phyloP scores from a whole-genome alignment of 2,329 filamentous ascomycete genomes.

The Penicillium sp. region DNA sequence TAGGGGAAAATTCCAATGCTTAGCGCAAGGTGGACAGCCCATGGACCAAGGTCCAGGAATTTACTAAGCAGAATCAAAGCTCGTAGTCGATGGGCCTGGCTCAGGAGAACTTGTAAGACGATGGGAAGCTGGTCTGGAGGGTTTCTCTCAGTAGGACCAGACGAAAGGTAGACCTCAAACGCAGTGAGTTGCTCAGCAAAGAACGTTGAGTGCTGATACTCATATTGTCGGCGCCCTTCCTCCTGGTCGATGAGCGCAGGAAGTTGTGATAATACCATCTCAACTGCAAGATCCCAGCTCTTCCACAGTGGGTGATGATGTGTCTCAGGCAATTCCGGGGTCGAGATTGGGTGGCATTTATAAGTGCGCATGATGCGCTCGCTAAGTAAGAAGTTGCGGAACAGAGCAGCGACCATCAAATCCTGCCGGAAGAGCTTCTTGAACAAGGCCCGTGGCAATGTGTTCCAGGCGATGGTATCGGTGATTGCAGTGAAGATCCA shows the following conservation, averaged over 20 bases:
- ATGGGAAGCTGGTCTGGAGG: conserved; percentile 94
- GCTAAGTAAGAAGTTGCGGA: conserved; percentile 91
- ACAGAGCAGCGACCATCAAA: conserved; percentile 97
- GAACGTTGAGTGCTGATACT: conserved; percentile 92
- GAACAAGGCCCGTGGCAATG: conserved; percentile 83
- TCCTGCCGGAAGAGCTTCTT: conserved; percentile 97
- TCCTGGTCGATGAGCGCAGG: conserved; percentile 78
- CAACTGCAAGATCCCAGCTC: conserved; percentile 96
- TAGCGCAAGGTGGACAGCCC: conserved; percentile 96
- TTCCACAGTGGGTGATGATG: conserved; percentile 94
- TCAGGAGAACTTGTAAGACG: conserved; percentile 91
- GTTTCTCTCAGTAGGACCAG: conserved; percentile 80
- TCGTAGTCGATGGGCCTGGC: conserved; percentile 88
- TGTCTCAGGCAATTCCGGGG: conserved; percentile 88
- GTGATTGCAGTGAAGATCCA: conserved; percentile 99
- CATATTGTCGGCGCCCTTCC: conserved; percentile 74
- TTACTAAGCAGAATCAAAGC: conserved; percentile 89
- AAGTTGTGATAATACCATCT: conserved; percentile 89
- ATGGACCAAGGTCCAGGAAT: conserved; percentile 92
- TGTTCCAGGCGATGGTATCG: conserved; percentile 98
- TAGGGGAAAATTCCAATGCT: conserved; percentile 99
- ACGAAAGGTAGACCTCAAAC: conserved; percentile 90
- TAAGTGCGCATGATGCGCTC: conserved; percentile 96
- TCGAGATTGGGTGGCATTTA: conserved; percentile 91
- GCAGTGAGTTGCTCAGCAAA: conserved; percentile 97